phyloP scores from a whole-genome alignment of 495 filamentous ascomycete species.

The Neurospora sp. region DNA sequence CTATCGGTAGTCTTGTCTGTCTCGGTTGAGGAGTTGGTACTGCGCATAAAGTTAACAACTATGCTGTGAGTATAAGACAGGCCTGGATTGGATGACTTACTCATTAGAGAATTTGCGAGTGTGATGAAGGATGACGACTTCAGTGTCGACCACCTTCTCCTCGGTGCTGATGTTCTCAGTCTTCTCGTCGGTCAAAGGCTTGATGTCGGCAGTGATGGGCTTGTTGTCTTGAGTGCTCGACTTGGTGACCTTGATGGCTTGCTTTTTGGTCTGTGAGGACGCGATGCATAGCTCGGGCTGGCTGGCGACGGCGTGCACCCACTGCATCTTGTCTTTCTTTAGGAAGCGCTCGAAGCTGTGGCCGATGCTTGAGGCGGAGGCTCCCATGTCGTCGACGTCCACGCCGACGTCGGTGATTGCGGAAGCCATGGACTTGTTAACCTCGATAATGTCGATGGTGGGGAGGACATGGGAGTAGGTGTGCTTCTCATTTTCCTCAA shows the following conservation, averaged over 20 bases:
- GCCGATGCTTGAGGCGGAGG: background rate
- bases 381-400: background rate
- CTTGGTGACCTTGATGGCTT: background rate
- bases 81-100: background rate
- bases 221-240: background rate
- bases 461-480: background rate
- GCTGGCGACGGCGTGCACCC: background rate
- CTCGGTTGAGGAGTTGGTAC: background rate
- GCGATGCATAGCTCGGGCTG: background rate
- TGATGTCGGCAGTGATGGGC: background rate
- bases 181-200: background rate
- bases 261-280: background rate
- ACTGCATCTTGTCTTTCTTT: background rate
- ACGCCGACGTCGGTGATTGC: background rate
- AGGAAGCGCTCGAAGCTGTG: background rate
- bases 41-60: background rate
- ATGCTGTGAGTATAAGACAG: background rate
- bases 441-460: background rate
- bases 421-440: background rate
- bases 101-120: background rate
- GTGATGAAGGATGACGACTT: background rate
- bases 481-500: background rate
- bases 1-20: background rate
- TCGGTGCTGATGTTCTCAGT: background rate
- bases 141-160: background rate